These are phyloP conservation scores for Metschnikowia orientalis DNA, from an alignment of 805 yeast species.

Conservation along the genomic window DNA sequence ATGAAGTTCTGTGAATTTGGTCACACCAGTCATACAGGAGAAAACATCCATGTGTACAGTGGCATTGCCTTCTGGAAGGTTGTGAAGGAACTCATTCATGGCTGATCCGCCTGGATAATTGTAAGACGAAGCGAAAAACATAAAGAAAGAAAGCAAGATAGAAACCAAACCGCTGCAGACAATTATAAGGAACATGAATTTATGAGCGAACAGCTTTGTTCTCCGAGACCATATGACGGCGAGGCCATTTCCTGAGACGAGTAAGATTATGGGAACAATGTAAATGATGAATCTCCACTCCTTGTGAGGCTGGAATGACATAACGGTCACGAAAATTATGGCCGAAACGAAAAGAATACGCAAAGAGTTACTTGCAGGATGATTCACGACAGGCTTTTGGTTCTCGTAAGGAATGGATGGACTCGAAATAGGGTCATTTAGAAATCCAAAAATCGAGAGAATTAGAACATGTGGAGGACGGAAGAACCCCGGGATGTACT, in stretches of 20 bases:
- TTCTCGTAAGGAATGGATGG: conserved; percentile 11
- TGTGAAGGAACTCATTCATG: conserved; percentile 43
- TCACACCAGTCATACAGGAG: conserved; percentile 84
- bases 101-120: conserved; percentile 94
- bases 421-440: conserved; percentile 44
- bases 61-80: conserved; percentile 20
- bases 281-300: conserved; percentile 91
- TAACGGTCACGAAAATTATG: conserved; percentile 48
- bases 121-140: conserved; percentile 59
- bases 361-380: conserved; percentile 28
- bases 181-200: conserved; percentile 24
- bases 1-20: conserved; percentile 66
- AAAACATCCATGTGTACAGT: conserved; percentile 73
- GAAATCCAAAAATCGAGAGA: conserved; percentile 30
- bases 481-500: conserved; percentile 38
- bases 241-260: conserved; percentile 62
- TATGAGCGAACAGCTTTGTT: conserved; percentile 20
- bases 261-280: conserved; percentile 61
- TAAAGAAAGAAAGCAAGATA: conserved; percentile 41
- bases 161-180: conserved; percentile 22
- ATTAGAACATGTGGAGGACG: conserved; percentile 44
- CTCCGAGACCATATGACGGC: conserved; percentile 24
- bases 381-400: conserved; percentile 24
- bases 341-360: conserved; percentile 50
- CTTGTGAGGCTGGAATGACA: conserved; percentile 86